Evolutionary conservation across 768 basidiomycete species (phyloP).

Genomic region (Lactifluus echinatus): DNA sequence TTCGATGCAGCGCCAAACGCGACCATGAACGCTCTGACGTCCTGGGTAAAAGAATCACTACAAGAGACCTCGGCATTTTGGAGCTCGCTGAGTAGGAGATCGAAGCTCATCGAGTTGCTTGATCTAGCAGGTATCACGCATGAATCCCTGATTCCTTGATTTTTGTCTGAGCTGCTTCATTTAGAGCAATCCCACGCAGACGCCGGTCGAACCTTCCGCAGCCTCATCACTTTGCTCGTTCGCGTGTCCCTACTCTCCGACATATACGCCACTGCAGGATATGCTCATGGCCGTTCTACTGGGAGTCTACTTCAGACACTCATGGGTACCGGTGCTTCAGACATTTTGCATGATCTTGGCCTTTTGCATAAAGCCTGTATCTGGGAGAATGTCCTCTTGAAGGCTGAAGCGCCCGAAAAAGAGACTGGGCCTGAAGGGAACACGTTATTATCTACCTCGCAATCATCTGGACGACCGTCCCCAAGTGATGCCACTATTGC

Average conservation of each 20-base stretch:
- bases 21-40: constrained; percentile 60
- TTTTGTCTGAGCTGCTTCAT: constrained; percentile 3
- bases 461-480: constrained; percentile 38
- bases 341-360: constrained; percentile 66
- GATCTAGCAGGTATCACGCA: constrained; percentile 32
- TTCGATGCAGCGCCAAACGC: constrained; percentile 77
- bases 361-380: constrained; percentile 71
- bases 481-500: constrained; percentile 9
- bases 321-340: constrained; percentile 51
- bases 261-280: constrained; percentile 76
- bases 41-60: constrained; percentile 62
- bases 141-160: not conserved
- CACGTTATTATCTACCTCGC: constrained; percentile 38
- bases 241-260: constrained; percentile 80
- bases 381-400: constrained; percentile 82
- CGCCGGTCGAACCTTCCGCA: constrained; percentile 60
- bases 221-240: constrained; percentile 65
- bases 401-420: constrained; percentile 40
- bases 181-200: constrained; percentile 39
- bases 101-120: constrained; percentile 58
- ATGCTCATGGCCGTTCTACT: constrained; percentile 70
- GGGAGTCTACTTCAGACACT: constrained; percentile 68
- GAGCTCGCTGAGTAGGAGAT: constrained; percentile 41
- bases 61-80: constrained; percentile 66
- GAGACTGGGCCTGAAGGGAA: constrained; percentile 32